Conservation (phyloP, 345 rosid species). For the Kernera saxatilis region DNA sequence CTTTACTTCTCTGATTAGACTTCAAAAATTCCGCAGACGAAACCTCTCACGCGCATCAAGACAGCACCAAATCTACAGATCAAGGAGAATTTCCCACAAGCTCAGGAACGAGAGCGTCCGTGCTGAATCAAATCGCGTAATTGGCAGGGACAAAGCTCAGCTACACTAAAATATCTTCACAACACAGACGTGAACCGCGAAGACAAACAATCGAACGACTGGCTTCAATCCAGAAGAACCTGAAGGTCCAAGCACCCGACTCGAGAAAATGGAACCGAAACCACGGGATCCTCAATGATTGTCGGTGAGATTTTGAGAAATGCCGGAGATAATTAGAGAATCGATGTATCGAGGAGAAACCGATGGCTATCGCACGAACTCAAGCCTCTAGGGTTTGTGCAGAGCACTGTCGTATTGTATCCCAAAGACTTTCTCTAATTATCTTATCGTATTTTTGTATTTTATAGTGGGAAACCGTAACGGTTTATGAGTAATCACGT, state of each 20-base stretch:
- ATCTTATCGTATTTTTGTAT: not conserved
- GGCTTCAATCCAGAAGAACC: slow-evolving; percentile 11
- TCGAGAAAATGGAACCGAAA: not conserved
- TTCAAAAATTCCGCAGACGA: not conserved
- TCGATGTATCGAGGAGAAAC: not conserved
- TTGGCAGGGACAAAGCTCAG: not conserved
- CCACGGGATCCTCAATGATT: not conserved
- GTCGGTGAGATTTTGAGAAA: not conserved
- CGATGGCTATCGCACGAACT: not conserved
- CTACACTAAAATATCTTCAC: not conserved
- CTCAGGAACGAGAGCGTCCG: not conserved
- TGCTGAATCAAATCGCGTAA: not conserved
- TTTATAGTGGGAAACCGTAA: not conserved
- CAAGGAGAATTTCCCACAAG: not conserved
- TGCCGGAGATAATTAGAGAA: not conserved
- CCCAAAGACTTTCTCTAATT: not conserved
- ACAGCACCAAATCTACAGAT: not conserved
- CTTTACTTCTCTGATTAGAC: slow-evolving; percentile 26
- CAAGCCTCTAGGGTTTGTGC: slow-evolving; percentile 29
- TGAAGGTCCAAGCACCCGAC: not conserved
- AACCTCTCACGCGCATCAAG: slow-evolving; percentile 4
- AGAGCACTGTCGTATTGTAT: not conserved
- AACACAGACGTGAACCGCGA: not conserved
- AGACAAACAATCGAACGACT: not conserved
- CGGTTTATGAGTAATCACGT: not conserved